These are phyloP conservation scores for Sclerotinia sclerotiorum DNA, from an alignment of 2,329 filamentous ascomycete genomes.

Conservation along the genomic window DNA sequence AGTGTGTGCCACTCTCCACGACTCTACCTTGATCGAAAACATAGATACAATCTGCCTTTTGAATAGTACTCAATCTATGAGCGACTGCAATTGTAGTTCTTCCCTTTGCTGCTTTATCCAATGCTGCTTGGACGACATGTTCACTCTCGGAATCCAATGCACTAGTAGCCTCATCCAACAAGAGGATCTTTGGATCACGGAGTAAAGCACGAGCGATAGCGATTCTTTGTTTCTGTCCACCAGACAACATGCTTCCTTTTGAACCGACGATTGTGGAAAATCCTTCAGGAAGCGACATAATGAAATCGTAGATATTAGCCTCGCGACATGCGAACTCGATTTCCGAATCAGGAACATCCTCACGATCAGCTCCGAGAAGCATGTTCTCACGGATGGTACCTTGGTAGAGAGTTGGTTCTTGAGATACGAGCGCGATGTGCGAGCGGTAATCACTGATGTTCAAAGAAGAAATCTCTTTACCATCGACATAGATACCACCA, in stretches of 20 bases:
- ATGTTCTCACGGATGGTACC: constrained; percentile 91
- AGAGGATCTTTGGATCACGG: constrained; percentile 83
- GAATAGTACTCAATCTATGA: constrained; percentile 87
- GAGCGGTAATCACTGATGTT: constrained; percentile 86
- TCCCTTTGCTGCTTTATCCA: constrained; percentile 79
- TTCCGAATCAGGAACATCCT: constrained; percentile 67
- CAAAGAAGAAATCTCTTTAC: constrained; percentile 73
- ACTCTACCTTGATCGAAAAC: constrained; percentile 91
- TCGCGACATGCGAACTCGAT: constrained; percentile 81
- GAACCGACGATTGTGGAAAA: constrained; percentile 83
- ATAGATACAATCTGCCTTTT: constrained; percentile 92
- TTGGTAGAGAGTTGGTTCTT: constrained; percentile 93
- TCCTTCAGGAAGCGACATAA: constrained; percentile 79
- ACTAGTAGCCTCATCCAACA: constrained; percentile 79
- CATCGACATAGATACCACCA: constrained; percentile 80
- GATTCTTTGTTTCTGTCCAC: constrained; percentile 92
- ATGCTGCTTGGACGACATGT: constrained; percentile 75
- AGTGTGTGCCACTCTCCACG: constrained; percentile 80
- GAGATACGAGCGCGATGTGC: constrained; percentile 82
- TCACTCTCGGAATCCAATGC: constrained; percentile 76
- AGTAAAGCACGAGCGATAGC: constrained; percentile 87
- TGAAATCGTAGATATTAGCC: constrained; percentile 91
- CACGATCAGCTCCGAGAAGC: constrained; percentile 68
- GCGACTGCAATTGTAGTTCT: constrained; percentile 93
- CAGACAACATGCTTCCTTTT: constrained; percentile 81